These are phyloP conservation scores for Coelastrella sp. DNA, from an alignment of 139 green algal species.

Conservation along the genomic window DNA sequence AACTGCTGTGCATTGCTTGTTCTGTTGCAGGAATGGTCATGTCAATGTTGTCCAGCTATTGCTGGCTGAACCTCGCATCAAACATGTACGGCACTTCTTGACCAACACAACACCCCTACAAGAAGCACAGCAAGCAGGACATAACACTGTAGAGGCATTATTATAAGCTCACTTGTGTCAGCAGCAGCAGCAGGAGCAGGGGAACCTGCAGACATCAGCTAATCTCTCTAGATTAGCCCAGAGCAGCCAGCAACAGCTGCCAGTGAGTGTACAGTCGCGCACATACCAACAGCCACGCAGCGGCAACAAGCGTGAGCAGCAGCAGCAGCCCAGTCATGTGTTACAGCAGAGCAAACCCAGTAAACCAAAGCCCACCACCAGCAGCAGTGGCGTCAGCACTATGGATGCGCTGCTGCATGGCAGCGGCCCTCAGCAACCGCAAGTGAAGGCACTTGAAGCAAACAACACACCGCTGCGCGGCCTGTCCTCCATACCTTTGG, in stretches of 20 bases:
- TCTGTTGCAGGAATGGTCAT: slow-evolving; percentile 22
- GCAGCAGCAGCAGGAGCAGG: background rate
- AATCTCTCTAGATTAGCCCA: background rate
- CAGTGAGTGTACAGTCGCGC: background rate
- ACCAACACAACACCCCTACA: background rate
- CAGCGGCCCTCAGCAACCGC: too few species aligned
- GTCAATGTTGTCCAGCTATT: slow-evolving; percentile 4
- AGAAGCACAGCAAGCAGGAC: slow-evolving; percentile 19
- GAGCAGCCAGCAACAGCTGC: background rate
- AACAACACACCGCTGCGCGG: too few species aligned
- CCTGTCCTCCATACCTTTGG: too few species aligned
- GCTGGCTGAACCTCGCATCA: slow-evolving; percentile 19
- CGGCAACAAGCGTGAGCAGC: too few species aligned
- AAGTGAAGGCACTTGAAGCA: too few species aligned
- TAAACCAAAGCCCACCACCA: too few species aligned
- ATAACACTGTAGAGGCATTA: background rate
- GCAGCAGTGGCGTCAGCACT: too few species aligned
- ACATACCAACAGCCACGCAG: background rate
- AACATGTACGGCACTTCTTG: slow-evolving; percentile 29
- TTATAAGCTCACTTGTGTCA: background rate
- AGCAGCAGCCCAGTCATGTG: background rate
- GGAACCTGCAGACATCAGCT: background rate
- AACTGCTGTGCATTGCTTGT: background rate
- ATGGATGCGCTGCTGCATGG: too few species aligned
- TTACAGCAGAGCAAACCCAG: too few species aligned